phyloP scores from a whole-genome alignment of 169 alveolate genomes.

The Ichthyophthirius multifiliis region DNA sequence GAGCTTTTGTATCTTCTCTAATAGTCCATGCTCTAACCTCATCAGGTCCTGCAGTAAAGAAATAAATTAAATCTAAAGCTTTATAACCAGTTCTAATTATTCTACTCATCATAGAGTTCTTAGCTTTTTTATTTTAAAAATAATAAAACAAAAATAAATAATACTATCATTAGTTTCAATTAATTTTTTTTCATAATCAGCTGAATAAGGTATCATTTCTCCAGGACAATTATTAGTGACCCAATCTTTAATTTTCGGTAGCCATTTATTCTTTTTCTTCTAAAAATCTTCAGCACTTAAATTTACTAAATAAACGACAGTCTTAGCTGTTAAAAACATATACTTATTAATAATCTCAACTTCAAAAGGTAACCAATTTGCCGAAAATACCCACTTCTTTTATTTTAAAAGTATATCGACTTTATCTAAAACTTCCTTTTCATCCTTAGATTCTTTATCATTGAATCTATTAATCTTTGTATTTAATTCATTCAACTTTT shows the following conservation, averaged over 20 bases:
- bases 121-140: neutral
- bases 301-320: slow-evolving; percentile 97
- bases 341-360: slow-evolving; percentile 89
- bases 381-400: slow-evolving; percentile 82
- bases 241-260: slow-evolving; percentile 95
- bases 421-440: slow-evolving; percentile 87
- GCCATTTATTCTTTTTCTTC: slow-evolving; percentile 97
- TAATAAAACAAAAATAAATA: neutral
- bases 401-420: slow-evolving; percentile 85
- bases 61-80: slow-evolving; percentile 94
- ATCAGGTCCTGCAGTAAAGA: slow-evolving; percentile 99
- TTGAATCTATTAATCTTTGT: slow-evolving; percentile 90
- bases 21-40: slow-evolving; percentile 99
- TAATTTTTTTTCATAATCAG: slow-evolving; percentile 93
- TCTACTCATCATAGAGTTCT: slow-evolving; percentile 88
- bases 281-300: slow-evolving; percentile 93
- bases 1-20: slow-evolving; percentile 95
- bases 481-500: slow-evolving; percentile 90
- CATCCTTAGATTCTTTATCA: slow-evolving; percentile 91
- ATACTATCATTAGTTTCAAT: slow-evolving; percentile 86
- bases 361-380: slow-evolving; percentile 91
- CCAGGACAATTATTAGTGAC: slow-evolving; percentile 96
- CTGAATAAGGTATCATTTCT: slow-evolving; percentile 97
- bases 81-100: slow-evolving; percentile 96
- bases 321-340: slow-evolving; percentile 97